These are phyloP conservation scores for Fusarium dlaminii DNA, from an alignment of 2,329 filamentous ascomycete genomes.

Conservation along the genomic window DNA sequence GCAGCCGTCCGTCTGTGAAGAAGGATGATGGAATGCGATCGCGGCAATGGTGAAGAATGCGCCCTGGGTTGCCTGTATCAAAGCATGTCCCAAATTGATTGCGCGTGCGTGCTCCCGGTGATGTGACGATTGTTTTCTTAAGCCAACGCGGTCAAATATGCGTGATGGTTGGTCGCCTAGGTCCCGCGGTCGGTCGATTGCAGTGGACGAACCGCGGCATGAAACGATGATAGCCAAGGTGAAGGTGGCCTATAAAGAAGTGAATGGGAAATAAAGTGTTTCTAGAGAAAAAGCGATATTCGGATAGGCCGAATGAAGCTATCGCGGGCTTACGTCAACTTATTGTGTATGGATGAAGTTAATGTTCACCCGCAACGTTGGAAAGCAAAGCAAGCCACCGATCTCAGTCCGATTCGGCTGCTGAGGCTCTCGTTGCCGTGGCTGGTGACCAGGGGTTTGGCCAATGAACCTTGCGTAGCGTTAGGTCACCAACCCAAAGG, in stretches of 20 bases:
- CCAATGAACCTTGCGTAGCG: slow-evolving; percentile 15
- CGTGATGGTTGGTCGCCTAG: slow-evolving; percentile 38
- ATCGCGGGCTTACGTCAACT: slow-evolving; percentile 19
- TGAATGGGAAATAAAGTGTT: not conserved
- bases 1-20: slow-evolving; percentile 15
- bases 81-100: slow-evolving; percentile 31
- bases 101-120: slow-evolving; percentile 4
- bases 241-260: not conserved
- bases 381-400: slow-evolving; percentile 29
- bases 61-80: slow-evolving; percentile 33
- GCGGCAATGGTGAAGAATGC: slow-evolving; percentile 28
- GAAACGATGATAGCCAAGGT: slow-evolving; percentile 6
- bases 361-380: slow-evolving; percentile 9
- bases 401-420: slow-evolving; percentile 36
- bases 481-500: not conserved
- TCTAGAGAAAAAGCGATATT: not conserved
- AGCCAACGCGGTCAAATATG: slow-evolving; percentile 40
- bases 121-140: slow-evolving; percentile 1
- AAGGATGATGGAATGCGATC: slow-evolving; percentile 25
- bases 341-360: slow-evolving; percentile 29
- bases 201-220: slow-evolving; percentile 41
- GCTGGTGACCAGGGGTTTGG: slow-evolving; percentile 27
- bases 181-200: slow-evolving; percentile 40
- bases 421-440: slow-evolving; percentile 40
- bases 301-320: slow-evolving; percentile 11